phyloP scores from a whole-genome alignment of 495 filamentous ascomycete species.

The Bryoglossum gracile region DNA sequence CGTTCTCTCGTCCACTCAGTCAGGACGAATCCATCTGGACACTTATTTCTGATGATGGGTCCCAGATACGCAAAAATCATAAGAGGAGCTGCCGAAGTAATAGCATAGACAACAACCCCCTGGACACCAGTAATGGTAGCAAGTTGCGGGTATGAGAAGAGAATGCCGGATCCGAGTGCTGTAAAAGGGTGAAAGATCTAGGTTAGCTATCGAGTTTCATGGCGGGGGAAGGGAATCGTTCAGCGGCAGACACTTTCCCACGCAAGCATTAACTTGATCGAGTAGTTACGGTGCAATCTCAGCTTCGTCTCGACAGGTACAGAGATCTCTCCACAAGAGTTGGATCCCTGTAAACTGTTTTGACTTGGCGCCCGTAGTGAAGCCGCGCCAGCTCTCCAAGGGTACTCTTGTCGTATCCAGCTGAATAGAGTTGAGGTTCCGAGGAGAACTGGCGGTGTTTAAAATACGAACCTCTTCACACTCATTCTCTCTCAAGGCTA shows the following conservation, averaged over 20 bases:
- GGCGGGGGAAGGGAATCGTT: constrained; percentile 23
- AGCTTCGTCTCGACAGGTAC: constrained; percentile 51
- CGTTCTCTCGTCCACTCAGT: constrained; percentile 74
- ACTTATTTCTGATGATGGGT: constrained; percentile 65
- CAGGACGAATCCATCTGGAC: constrained; percentile 68
- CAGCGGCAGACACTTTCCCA: constrained; percentile 86
- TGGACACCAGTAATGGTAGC: constrained; percentile 71
- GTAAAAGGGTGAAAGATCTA: constrained; percentile 24
- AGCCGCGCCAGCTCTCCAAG: constrained; percentile 46
- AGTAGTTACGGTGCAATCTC: constrained; percentile 87
- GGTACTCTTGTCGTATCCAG: background rate
- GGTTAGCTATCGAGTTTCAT: constrained; percentile 20
- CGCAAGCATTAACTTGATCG: constrained; percentile 96
- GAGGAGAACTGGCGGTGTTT: constrained; percentile 20
- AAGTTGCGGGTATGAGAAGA: constrained; percentile 73
- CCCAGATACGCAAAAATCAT: constrained; percentile 61
- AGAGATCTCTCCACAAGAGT: constrained; percentile 29
- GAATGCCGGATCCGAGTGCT: constrained; percentile 72
- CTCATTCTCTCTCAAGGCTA: constrained; percentile 21
- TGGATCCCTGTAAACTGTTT: constrained; percentile 40
- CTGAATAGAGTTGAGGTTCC: constrained; percentile 11
- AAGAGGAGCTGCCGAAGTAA: constrained; percentile 59
- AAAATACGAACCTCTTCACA: constrained; percentile 44
- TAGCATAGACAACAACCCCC: constrained; percentile 62
- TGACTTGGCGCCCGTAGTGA: constrained; percentile 80